Conservation (phyloP, 257 asterid genomes). For the Fraxinus pennsylvanica region DNA sequence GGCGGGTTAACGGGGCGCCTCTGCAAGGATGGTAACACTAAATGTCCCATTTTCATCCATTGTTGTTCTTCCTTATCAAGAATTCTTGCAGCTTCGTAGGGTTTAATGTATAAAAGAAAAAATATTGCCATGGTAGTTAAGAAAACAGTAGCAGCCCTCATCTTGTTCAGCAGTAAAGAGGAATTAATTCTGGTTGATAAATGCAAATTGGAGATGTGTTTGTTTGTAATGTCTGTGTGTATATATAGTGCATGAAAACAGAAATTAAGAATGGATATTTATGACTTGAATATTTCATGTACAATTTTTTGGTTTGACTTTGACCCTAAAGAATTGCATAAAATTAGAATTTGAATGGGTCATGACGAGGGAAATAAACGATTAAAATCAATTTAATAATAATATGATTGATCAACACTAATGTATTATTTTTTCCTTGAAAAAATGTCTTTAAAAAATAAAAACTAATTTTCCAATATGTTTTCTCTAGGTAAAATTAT, state of each 20-base stretch:
- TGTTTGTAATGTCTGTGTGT: background rate
- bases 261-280: background rate
- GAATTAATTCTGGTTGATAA: background rate
- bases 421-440: too few species aligned
- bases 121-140: background rate
- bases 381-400: background rate
- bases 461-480: background rate
- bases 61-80: slow-evolving; percentile 33
- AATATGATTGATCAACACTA: background rate
- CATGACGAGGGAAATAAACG: background rate
- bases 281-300: slow-evolving; percentile 11
- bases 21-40: slow-evolving; percentile 41
- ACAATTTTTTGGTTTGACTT: slow-evolving; percentile 31
- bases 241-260: slow-evolving; percentile 14
- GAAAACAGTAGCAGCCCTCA: slow-evolving; percentile 22
- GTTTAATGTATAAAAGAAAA: slow-evolving; percentile 13
- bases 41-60: slow-evolving; percentile 35
- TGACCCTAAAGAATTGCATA: slow-evolving; percentile 23
- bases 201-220: background rate
- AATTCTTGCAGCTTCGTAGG: slow-evolving; percentile 37
- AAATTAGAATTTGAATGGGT: slow-evolving; percentile 33
- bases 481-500: too few species aligned
- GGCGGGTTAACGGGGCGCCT: slow-evolving; percentile 32
- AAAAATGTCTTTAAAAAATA: too few species aligned
- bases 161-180: background rate